These are phyloP conservation scores for Alloteropsis semialata DNA, from an alignment of 176 grass and related monocot genomes.

Conservation along the genomic window DNA sequence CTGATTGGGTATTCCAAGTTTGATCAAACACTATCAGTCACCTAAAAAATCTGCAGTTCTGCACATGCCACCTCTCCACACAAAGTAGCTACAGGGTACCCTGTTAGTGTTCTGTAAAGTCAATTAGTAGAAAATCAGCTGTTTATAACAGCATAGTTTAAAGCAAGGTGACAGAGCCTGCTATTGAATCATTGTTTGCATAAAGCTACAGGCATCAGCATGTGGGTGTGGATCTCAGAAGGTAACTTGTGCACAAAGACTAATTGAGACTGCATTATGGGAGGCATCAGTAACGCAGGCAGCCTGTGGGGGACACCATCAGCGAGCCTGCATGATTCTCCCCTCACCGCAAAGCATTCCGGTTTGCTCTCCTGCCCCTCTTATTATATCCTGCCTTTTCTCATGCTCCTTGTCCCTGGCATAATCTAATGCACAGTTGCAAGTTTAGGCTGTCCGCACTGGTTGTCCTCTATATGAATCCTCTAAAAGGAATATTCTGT, in stretches of 20 bases:
- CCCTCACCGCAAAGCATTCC: conserved; percentile 18
- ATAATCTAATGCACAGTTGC: background rate
- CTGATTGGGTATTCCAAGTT: conserved; percentile 12
- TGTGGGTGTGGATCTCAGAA: conserved; percentile 70
- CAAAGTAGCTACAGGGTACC: conserved; percentile 11
- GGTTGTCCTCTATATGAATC: too few relatives aligned
- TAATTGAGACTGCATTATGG: conserved; percentile 54
- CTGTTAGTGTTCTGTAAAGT: conserved; percentile 28
- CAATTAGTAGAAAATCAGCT: conserved; percentile 34
- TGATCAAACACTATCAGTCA: background rate
- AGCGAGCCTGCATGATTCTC: conserved; percentile 51
- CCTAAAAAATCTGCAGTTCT: conserved; percentile 2
- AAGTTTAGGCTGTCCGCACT: too few relatives aligned
- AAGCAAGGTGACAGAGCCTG: conserved; percentile 9
- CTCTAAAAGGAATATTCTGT: too few relatives aligned
- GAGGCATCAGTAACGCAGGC: conserved; percentile 4
- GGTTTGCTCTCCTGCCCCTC: conserved; percentile 22
- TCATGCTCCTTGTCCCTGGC: background rate
- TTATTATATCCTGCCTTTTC: conserved; percentile 5
- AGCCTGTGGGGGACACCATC: conserved; percentile 49
- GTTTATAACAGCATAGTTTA: conserved; percentile 21
- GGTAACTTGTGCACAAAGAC: conserved; percentile 61
- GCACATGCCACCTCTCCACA: conserved; percentile 16
- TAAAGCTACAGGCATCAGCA: conserved; percentile 51
- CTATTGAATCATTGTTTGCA: conserved; percentile 40